phyloP scores from a whole-genome alignment of 805 yeast species.

The Ogataea pilisensis region DNA sequence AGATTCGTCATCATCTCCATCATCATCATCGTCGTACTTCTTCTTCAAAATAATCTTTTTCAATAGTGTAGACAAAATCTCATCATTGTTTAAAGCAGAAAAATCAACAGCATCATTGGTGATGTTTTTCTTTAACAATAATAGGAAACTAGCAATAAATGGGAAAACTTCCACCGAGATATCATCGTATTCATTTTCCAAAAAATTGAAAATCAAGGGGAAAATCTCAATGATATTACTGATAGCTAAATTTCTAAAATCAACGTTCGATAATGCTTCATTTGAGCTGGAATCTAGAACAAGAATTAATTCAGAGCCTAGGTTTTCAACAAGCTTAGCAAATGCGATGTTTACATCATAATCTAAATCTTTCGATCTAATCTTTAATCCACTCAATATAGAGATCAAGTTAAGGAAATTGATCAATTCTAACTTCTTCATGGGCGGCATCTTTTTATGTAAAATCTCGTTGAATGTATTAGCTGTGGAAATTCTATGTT shows the following conservation, averaged over 20 bases:
- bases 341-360: constrained; percentile 66
- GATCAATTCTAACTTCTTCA: constrained; percentile 60
- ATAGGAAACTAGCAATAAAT: constrained; percentile 68
- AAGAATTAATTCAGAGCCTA: constrained; percentile 72
- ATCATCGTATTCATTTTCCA: constrained; percentile 85
- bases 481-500: constrained; percentile 56
- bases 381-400: constrained; percentile 38
- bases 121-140: constrained; percentile 58
- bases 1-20: constrained; percentile 62
- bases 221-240: constrained; percentile 56
- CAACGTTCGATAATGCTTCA: constrained; percentile 35
- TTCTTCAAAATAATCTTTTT: constrained; percentile 70
- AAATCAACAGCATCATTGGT: constrained; percentile 32
- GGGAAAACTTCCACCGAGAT: constrained; percentile 80
- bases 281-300: constrained; percentile 51
- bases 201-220: constrained; percentile 68
- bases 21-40: constrained; percentile 66
- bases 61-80: constrained; percentile 59
- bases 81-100: constrained; percentile 31
- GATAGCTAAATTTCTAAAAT: constrained; percentile 32
- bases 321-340: constrained; percentile 68
- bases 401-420: constrained; percentile 63
- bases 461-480: constrained; percentile 49
- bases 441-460: constrained; percentile 54
- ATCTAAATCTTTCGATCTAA: constrained; percentile 44